Evolutionary conservation across 176 grass and related monocot genomes (phyloP).

Genomic region (Dendrocalamus sinicus): DNA sequence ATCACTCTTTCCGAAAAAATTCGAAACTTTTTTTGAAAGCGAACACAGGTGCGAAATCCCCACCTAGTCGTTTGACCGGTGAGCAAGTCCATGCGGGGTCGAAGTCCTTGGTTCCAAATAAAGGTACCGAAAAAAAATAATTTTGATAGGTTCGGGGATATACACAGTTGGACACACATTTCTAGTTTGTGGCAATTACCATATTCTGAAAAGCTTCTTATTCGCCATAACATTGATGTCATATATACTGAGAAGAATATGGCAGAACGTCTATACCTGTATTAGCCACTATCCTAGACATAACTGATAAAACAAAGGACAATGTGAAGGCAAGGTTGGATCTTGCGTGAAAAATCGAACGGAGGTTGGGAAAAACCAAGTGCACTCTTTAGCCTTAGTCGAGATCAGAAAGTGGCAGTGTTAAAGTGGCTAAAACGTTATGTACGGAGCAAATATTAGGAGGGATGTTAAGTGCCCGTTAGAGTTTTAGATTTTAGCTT

Average conservation of each 20-base stretch:
- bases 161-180: background rate
- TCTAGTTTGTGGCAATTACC: background rate
- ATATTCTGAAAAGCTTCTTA: background rate
- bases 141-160: no score
- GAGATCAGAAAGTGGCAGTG: background rate
- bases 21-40: background rate
- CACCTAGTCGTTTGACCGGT: background rate
- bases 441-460: background rate
- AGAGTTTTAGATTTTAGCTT: no score
- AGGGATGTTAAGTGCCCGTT: background rate
- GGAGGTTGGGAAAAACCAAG: slow-evolving; percentile 1
- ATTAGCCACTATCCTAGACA: background rate
- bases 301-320: background rate
- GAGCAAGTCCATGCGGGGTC: background rate
- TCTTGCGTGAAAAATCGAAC: background rate
- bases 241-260: background rate
- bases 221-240: background rate
- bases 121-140: background rate
- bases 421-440: background rate
- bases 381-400: background rate
- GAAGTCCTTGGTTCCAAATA: background rate
- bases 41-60: background rate
- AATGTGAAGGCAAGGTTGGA: background rate
- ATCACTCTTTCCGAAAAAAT: background rate
- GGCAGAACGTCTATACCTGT: background rate